Evolutionary conservation across 169 alveolate species (phyloP).

Genomic region (Eimeria acervulina): DNA sequence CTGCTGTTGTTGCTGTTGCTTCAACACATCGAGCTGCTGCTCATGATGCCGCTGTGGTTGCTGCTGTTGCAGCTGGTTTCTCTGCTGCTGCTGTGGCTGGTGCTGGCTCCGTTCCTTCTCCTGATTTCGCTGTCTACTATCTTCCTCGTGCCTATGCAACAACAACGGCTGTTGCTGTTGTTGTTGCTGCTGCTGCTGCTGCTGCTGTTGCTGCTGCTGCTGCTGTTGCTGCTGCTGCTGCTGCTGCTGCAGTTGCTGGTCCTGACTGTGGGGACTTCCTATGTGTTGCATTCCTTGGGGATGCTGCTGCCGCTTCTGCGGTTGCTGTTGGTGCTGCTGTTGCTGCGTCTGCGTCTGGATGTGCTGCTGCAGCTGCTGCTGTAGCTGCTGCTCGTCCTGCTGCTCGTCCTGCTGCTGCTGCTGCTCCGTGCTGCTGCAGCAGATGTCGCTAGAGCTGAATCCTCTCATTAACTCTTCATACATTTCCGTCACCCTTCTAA

Average conservation of each 20-base stretch:
- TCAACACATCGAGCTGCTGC: too few relatives aligned
- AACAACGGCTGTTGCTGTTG: constrained; percentile 23
- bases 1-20: too few relatives aligned
- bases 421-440: neutral
- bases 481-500: constrained; percentile 14
- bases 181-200: neutral
- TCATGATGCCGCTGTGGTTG: neutral
- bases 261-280: neutral
- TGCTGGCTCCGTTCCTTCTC: neutral
- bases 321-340: neutral
- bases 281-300: neutral
- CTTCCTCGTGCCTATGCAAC: too few relatives aligned
- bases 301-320: neutral
- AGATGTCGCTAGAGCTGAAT: neutral
- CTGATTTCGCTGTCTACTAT: too few relatives aligned
- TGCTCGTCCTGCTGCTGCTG: neutral
- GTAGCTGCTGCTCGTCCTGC: neutral
- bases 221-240: neutral
- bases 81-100: neutral
- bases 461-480: neutral
- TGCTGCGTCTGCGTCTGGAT: neutral
- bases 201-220: neutral
- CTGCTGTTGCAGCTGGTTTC: constrained; percentile 19
- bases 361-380: constrained; percentile 13
- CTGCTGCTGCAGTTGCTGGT: constrained; percentile 5